A percentile compares a stretch with the other conserved stretches of the same genome.
phyloP scores from a whole-genome alignment of 192 early-diverging fungal genomes.

The Tieghemiomyces parasiticus region DNA sequence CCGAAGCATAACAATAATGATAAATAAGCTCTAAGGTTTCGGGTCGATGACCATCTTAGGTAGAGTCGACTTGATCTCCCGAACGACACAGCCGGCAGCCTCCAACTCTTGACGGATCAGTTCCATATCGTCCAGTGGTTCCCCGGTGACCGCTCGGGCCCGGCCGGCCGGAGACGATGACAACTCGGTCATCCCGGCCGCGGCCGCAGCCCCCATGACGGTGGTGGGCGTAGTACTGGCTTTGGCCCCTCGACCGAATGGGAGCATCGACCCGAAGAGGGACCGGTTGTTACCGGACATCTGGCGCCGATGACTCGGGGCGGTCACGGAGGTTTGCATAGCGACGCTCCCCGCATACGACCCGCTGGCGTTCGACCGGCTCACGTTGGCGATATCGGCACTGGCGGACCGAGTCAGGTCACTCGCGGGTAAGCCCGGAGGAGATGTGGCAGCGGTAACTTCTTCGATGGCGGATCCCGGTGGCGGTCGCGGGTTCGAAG shows the following conservation, averaged over 20 bases:
- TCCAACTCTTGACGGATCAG: slow-evolving; percentile 11
- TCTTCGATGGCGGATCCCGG: too few relatives aligned
- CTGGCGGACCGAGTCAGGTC: too few relatives aligned
- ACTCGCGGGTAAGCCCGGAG: too few relatives aligned
- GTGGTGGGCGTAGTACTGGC: neutral
- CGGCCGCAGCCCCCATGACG: neutral
- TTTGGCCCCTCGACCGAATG: neutral
- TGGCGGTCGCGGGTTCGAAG: too few relatives aligned
- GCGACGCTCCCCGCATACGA: neutral
- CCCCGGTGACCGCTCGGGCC: neutral
- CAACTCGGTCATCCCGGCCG: neutral
- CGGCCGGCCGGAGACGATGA: neutral
- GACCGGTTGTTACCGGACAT: neutral
- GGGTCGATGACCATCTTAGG: slow-evolving; percentile 9
- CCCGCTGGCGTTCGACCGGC: too few relatives aligned
- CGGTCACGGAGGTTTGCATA: too few relatives aligned
- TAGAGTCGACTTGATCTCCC: slow-evolving; percentile 5
- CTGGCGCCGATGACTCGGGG: neutral
- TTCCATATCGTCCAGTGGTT: slow-evolving; percentile 9
- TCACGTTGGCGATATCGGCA: too few relatives aligned
- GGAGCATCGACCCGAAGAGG: neutral
- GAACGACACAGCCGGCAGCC: slow-evolving; percentile 5
- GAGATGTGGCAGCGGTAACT: too few relatives aligned
- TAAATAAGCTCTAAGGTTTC: neutral
- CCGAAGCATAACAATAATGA: neutral